Evolutionary conservation across 2,329 filamentous ascomycete species (phyloP), one percentile per base, ranked within the genome.

Genomic region (Parasarocladium wereldwijsianum): DNA sequence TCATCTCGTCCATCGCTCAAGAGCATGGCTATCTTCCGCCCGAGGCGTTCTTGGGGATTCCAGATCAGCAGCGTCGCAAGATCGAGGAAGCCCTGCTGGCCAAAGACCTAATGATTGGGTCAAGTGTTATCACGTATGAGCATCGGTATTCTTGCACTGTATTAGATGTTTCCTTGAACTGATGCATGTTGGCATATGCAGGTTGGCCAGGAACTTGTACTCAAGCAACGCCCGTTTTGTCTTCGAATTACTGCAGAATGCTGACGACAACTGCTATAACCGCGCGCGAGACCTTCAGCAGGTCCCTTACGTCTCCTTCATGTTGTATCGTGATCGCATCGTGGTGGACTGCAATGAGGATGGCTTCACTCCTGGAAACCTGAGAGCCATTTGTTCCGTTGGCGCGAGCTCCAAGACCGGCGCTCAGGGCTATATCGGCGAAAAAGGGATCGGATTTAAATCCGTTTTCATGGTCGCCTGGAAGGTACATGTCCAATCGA

Each of bases 371-470:
- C 24, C 41, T 6, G 34, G 34, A 3, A 54, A 66, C 33, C 43
- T 66, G 5, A 16, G 30, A 7, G 58, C 61, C 0, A 56, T 66
- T 13, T 66, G 61, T 40, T 17, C 36, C 2, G 44, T 61, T 1
- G 53, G 54, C 4, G n/a, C 51, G 17, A 65, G 61, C 40, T 57
- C 60, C 14, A 64, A 64, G 36, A 44, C 37, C 1, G 39, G 33
- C 3, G 40, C 43, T 2, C 47, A 52, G 12, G 50, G 52, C 5
- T 60, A 59, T 24, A 58, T 60, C 14, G 58, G 59, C n/a, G 55
- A 56, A 29, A 62, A 63, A 34, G 58, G 60, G 9, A 58, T 64
- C 18, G 60, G 59, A 1, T 63, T 63, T 44, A 63, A 64, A 35
- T 60, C 58, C 0, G 56, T 61, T 3, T 67, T 66, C 36, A 63